phyloP scores from a whole-genome alignment of 2,329 filamentous ascomycete species.

The Fusarium acutatum region DNA sequence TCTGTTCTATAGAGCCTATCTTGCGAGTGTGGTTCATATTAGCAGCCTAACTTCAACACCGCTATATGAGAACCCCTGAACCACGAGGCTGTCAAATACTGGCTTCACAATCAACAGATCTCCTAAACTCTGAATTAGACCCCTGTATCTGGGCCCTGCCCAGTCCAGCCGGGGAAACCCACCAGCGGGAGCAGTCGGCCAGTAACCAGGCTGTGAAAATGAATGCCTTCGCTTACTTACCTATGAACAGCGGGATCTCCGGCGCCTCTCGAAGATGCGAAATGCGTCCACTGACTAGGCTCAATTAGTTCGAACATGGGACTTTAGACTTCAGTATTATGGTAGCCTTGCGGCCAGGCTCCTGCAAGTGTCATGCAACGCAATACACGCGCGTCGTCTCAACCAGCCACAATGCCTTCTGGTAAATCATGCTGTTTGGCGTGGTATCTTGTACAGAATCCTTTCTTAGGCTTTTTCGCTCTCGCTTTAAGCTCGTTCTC shows the following conservation, averaged over 20 bases:
- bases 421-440: background rate
- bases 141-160: constrained; percentile 28
- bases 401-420: constrained; percentile 5
- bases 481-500: constrained; percentile 16
- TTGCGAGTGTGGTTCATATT: background rate
- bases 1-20: background rate
- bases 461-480: constrained; percentile 11
- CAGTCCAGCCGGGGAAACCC: constrained; percentile 33
- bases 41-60: constrained; percentile 9
- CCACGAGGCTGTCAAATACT: constrained; percentile 11
- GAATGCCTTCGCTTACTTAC: constrained; percentile 30
- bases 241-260: constrained; percentile 26
- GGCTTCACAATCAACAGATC: constrained; percentile 31
- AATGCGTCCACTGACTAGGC: constrained; percentile 31
- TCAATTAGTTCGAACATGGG: constrained; percentile 18
- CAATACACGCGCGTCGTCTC: constrained; percentile 31
- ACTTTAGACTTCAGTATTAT: constrained; percentile 6
- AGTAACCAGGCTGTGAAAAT: constrained; percentile 29
- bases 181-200: constrained; percentile 25
- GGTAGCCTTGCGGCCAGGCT: constrained; percentile 33
- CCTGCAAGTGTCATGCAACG: constrained; percentile 19
- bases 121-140: constrained; percentile 28
- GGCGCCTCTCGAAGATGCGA: constrained; percentile 24
- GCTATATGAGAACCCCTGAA: constrained; percentile 11
- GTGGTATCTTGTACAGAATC: background rate